These are phyloP conservation scores for Capsella rubella DNA, from an alignment of 441 rosid species.

Conservation along the genomic window DNA sequence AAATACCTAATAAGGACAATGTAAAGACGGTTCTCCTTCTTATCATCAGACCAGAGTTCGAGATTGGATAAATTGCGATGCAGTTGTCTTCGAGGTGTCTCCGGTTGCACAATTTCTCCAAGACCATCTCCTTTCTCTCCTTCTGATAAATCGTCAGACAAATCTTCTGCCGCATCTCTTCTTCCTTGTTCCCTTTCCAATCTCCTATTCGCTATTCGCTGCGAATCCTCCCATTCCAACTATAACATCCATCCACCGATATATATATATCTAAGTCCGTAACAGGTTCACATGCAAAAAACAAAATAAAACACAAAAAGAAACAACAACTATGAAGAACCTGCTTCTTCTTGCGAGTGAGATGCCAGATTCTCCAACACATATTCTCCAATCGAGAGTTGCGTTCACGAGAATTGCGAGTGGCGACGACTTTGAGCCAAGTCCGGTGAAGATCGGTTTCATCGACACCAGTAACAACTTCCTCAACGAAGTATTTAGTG, in stretches of 20 bases:
- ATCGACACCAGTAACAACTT: slow-evolving; percentile 92
- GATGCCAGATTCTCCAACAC: slow-evolving; percentile 99
- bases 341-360: slow-evolving; percentile 99
- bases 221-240: slow-evolving; percentile 84
- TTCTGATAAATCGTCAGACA: slow-evolving; percentile 94
- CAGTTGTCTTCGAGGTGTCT: slow-evolving; percentile 65
- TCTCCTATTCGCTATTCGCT: slow-evolving; percentile 66
- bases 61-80: slow-evolving; percentile 76
- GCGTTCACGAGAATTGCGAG: slow-evolving; percentile 90
- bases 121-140: slow-evolving; percentile 87
- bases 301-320: not conserved
- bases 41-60: slow-evolving; percentile 96
- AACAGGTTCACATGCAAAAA: not conserved
- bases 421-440: slow-evolving; percentile 97
- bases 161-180: slow-evolving; percentile 82
- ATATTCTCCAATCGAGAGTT: slow-evolving; percentile 96
- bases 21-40: slow-evolving; percentile 88
- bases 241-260: slow-evolving; percentile 29
- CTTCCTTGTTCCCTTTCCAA: slow-evolving; percentile 86
- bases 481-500: slow-evolving; percentile 90
- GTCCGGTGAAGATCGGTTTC: slow-evolving; percentile 91
- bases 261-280: not conserved
- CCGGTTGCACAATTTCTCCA: slow-evolving; percentile 65
- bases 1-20: slow-evolving; percentile 83
- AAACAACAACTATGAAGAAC: slow-evolving; percentile 38